Conservation (phyloP, 352 stramenopile genomes). For the Pelagophyceae sp. region DNA sequence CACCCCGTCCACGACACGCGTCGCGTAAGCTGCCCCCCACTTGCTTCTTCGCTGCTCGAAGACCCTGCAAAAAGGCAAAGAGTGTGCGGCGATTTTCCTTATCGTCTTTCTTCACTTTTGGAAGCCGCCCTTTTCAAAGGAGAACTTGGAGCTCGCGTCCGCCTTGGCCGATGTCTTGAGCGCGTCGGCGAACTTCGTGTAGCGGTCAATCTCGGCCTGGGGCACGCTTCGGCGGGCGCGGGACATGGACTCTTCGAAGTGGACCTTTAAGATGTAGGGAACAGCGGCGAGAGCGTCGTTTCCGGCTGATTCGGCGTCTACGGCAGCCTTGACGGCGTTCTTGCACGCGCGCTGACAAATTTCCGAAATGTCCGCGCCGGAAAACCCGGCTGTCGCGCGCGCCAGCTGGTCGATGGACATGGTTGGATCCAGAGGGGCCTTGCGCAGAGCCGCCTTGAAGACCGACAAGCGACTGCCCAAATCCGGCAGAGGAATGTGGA, state of each 20-base stretch:
- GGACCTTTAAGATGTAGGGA: constrained; percentile 54
- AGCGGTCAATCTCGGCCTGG: constrained; percentile 64
- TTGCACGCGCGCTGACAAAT: constrained; percentile 69
- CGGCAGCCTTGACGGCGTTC: constrained; percentile 65
- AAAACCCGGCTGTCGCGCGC: constrained; percentile 62
- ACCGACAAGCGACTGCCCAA: constrained; percentile 57
- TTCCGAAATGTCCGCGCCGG: constrained; percentile 64
- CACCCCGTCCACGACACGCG: too few species aligned
- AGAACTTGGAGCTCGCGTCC: background rate
- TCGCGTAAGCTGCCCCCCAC: too few species aligned
- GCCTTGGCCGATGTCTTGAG: constrained; percentile 44
- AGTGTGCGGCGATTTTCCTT: too few species aligned
- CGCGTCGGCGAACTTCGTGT: constrained; percentile 61
- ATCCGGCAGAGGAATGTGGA: constrained; percentile 85
- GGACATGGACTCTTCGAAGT: constrained; percentile 68
- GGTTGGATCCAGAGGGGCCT: constrained; percentile 59
- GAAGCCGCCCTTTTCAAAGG: constrained; percentile 9
- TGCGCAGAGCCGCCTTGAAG: constrained; percentile 67
- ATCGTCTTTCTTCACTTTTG: too few species aligned
- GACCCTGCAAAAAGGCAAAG: too few species aligned
- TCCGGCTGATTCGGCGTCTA: constrained; percentile 53
- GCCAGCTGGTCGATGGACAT: constrained; percentile 57
- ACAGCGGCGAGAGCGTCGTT: constrained; percentile 57
- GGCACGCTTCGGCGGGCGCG: constrained; percentile 59
- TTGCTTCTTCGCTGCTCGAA: too few species aligned